Percentiles rank a stretch among this genome's conserved stretches.
Conservation (phyloP, 2,329 filamentous ascomycete species). For the Neonectria faginata region DNA sequence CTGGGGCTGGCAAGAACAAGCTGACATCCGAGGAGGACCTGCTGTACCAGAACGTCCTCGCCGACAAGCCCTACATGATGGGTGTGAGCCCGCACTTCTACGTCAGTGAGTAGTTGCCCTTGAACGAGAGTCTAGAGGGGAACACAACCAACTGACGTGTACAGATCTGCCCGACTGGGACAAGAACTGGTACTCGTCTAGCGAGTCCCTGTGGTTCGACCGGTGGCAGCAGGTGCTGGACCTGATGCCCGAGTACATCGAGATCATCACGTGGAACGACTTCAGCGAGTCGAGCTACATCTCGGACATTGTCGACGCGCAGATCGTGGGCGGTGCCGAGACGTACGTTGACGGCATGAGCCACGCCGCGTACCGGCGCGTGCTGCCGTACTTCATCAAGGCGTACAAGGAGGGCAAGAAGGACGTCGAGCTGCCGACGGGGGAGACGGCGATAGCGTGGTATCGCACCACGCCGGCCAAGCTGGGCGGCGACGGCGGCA, state of each 20-base stretch:
- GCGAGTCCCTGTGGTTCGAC: constrained; percentile 71
- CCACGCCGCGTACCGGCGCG: constrained; percentile 62
- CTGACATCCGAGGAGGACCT: constrained; percentile 51
- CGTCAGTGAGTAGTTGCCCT: constrained; percentile 53
- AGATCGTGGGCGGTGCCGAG: constrained; percentile 58
- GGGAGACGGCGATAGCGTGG: constrained; percentile 49
- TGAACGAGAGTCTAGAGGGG: too few relatives aligned
- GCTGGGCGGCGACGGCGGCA: constrained; percentile 47
- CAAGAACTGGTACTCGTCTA: constrained; percentile 73
- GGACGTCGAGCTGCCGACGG: constrained; percentile 40
- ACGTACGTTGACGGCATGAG: constrained; percentile 61
- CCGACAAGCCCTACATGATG: constrained; percentile 61
- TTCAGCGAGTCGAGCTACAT: constrained; percentile 68
- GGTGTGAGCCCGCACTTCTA: constrained; percentile 70
- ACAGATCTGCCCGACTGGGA: constrained; percentile 62
- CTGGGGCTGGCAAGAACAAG: constrained; percentile 44
- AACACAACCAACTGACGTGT: neutral
- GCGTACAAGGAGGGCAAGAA: constrained; percentile 58
- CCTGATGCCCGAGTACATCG: constrained; percentile 59
- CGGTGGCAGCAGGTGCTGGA: constrained; percentile 67
- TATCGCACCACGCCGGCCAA: constrained; percentile 48
- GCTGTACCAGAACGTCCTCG: constrained; percentile 49
- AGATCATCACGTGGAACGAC: constrained; percentile 65
- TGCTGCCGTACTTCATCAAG: constrained; percentile 63
- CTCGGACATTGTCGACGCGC: constrained; percentile 55